A percentile compares a stretch with the other conserved stretches of the same genome.
phyloP scores from a whole-genome alignment of 148 eudicot genomes.

The Vaccinium darrowii region DNA sequence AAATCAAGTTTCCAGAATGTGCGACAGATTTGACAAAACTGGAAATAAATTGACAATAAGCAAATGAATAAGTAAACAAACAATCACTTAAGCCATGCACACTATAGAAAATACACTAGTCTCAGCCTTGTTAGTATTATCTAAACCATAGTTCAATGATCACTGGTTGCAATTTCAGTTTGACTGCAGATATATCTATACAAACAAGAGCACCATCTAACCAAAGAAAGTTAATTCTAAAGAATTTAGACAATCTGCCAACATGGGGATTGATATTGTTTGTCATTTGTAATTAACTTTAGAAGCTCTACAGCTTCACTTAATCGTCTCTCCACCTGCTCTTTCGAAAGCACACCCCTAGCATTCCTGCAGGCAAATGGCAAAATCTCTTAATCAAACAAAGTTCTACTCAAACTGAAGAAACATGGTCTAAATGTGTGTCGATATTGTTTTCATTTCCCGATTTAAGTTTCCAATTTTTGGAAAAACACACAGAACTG shows the following conservation, averaged over 20 bases:
- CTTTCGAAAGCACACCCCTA: slow-evolving; percentile 38
- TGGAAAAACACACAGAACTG: neutral
- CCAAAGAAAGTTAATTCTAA: neutral
- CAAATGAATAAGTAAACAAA: no score
- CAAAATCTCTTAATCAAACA: neutral
- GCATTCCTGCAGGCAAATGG: slow-evolving; percentile 35
- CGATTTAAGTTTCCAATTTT: neutral
- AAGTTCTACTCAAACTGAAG: neutral
- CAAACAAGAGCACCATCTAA: neutral
- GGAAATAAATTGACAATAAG: neutral
- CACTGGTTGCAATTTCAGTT: neutral
- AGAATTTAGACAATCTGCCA: neutral
- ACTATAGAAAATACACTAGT: neutral
- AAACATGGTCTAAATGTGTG: neutral
- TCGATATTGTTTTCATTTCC: neutral
- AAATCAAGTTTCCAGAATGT: neutral
- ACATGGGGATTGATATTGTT: neutral
- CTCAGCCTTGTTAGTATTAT: neutral
- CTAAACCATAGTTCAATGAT: neutral
- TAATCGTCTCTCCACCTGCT: slow-evolving; percentile 55
- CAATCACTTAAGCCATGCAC: no score
- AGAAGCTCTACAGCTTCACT: slow-evolving; percentile 62
- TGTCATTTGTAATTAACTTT: slow-evolving; percentile 32
- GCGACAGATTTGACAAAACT: neutral
- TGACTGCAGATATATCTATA: neutral